Conservation (phyloP, 2,329 filamentous ascomycete genomes). For the Colletotrichum acutatum region DNA sequence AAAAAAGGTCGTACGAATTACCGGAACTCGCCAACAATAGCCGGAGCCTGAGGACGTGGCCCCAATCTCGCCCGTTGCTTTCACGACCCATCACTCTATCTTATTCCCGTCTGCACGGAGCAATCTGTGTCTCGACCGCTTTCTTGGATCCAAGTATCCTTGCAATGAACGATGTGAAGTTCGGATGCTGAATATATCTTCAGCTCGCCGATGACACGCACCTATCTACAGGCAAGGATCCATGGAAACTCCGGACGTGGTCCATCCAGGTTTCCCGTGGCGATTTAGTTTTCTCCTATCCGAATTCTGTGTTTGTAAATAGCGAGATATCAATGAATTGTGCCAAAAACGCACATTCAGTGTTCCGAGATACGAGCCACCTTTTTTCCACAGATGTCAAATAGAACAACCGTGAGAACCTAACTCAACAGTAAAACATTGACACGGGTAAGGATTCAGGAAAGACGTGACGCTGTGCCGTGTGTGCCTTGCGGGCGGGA, state of each 20-base stretch:
- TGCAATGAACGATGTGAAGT: not conserved
- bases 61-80: not conserved
- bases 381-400: not conserved
- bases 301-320: too few species aligned
- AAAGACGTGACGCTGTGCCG: not conserved
- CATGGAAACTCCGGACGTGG: too few species aligned
- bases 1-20: not conserved
- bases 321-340: not conserved
- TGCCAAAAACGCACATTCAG: not conserved
- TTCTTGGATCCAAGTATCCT: not conserved
- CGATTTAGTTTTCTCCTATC: not conserved
- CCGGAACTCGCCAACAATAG: too few species aligned
- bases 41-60: too few species aligned
- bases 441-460: not conserved
- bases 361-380: not conserved
- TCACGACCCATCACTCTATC: not conserved
- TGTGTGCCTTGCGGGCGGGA: not conserved
- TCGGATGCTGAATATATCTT: not conserved
- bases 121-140: not conserved
- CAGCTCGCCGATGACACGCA: not conserved
- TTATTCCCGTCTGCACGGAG: not conserved
- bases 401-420: too few species aligned
- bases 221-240: not conserved
- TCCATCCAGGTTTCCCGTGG: not conserved
- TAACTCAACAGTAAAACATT: not conserved